Evolutionary conservation across 768 basidiomycete genomes (phyloP), one percentile per base, ranked within the genome.

Genomic region (Russula sp.): DNA sequence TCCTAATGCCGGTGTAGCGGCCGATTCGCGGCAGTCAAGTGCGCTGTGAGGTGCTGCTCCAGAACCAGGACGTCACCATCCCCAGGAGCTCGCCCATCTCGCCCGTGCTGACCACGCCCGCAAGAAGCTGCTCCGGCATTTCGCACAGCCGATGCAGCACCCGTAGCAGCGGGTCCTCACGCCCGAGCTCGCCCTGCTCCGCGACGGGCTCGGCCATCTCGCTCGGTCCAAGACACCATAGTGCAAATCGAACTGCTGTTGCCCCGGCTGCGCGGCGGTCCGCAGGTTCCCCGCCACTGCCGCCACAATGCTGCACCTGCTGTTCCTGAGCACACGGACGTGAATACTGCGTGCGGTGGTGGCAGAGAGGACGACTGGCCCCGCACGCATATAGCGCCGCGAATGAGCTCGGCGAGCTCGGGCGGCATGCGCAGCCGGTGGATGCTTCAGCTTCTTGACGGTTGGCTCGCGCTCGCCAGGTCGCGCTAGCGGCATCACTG

Each of bases 331-430:
- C 64, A 55, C 8, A 42, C 37, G 0, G 61, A 50, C 2, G 55
- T 2, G n/a, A 44, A 35, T 5, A 40, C 34, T 8, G 2, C 44
- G 32, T 37, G 40, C 6, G 39, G 20, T 6, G 44, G 37, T 35
- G 55, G 31, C n/a, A 47, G 4, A 53, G 53, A 44, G 11, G 57
- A 62, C 16, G 55, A 6, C 9, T 49, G 65, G 18, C 39, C 44
- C 8, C 64, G 59, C 35, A 53, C 27, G 20, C 59, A 44, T 2
- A 65, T 11, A 52, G 57, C 42, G 14, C 57, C 53, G 10, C 54
- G 63, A 22, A 59, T 58, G 51, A 65, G 55, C 47, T 67, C 66
- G 18, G 63, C 66, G 45, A 67, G 64, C 40, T 67, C 66, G 14
- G 64, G 50, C 14, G 58, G 57, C 31, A 58, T 53, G 5, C 57